Evolutionary conservation across 352 stramenopile genomes (phyloP), one percentile per base, ranked within the genome.

Genomic region (Hyaloperonospora arabidopsidis): DNA sequence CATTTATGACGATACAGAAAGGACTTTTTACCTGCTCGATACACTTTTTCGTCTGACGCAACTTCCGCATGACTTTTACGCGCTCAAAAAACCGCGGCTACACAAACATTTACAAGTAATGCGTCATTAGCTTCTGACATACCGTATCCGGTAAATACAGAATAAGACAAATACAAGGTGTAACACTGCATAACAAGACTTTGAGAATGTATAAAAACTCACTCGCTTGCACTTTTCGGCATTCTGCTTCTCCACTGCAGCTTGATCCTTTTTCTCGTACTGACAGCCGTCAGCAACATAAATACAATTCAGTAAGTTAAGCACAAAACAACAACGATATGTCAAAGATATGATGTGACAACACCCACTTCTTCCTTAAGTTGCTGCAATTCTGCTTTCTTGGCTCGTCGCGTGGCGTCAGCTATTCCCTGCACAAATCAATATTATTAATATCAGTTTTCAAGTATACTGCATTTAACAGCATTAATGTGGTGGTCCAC

Each of bases 181-280:
- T 15, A 18, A 5, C 13, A 41, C 2, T 18, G 3, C 35, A 18
- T 5, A 3, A 41, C 4, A 41, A 18, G 12, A 41, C 2, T 15
- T n/a, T 11, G 2, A 18, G 2, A 5, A 18, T 13, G 5, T 38
- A 8, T n/a, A 49, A n/a, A 6, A 11, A 54, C 67, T 54, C 38
- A 88, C 79, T 63, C 79, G 82, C 54, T 91, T 91, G 75, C 84
- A 88, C 49, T 88, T 91, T 43, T 88, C 81, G 2, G 63, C 73
- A 50, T 77, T 87, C 47, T 84, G 75, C 64, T 89, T 91, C 40
- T 89, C 68, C 51, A 72, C 45, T 17, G 72, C 65, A 14, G 80
- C 55, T 46, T 75, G 63, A 2, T 70, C 55, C 36, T 86, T 87
- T 41, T 72, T 57, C 40, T 68, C 53, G 21, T 76, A 52, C 74